These are phyloP conservation scores for Cystobasidium ongulense DNA, from an alignment of 768 basidiomycete genomes.

Conservation along the genomic window DNA sequence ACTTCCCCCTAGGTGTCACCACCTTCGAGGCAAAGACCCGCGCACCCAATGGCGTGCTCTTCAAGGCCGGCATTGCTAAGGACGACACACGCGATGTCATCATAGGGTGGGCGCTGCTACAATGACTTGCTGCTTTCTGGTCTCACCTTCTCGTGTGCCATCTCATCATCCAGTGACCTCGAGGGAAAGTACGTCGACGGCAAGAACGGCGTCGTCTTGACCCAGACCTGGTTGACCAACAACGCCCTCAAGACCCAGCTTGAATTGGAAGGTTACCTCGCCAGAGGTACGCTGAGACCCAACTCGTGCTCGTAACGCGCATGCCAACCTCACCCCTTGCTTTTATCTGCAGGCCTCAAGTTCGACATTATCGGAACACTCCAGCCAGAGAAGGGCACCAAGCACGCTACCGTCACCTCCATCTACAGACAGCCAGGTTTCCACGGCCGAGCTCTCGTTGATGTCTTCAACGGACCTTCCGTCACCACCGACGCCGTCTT, in stretches of 20 bases:
- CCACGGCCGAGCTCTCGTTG: conserved; percentile 80
- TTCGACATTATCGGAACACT: conserved; percentile 77
- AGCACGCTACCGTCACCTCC: conserved; percentile 71
- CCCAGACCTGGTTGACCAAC: conserved; percentile 88
- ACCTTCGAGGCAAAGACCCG: conserved; percentile 49
- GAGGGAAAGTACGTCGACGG: conserved; percentile 88
- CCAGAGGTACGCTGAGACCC: conserved; percentile 54
- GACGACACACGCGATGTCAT: conserved; percentile 68
- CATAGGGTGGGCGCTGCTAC: conserved; percentile 48
- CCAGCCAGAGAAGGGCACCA: conserved; percentile 73
- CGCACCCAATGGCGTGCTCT: conserved; percentile 66
- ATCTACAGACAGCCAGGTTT: conserved; percentile 93
- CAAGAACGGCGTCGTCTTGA: conserved; percentile 87
- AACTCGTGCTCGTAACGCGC: not conserved
- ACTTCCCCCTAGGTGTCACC: conserved; percentile 66
- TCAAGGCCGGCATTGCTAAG: conserved; percentile 73
- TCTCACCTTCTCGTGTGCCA: not conserved
- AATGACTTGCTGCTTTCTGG: not conserved
- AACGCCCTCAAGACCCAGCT: conserved; percentile 85
- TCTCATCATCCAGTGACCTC: conserved; percentile 63
- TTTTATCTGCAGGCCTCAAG: conserved; percentile 59
- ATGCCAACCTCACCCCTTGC: not conserved
- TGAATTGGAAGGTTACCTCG: conserved; percentile 94
- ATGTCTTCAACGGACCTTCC: conserved; percentile 95
- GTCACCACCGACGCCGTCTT: conserved; percentile 92